phyloP scores from a whole-genome alignment of 331 rosid species.

The Cydonia oblonga region DNA sequence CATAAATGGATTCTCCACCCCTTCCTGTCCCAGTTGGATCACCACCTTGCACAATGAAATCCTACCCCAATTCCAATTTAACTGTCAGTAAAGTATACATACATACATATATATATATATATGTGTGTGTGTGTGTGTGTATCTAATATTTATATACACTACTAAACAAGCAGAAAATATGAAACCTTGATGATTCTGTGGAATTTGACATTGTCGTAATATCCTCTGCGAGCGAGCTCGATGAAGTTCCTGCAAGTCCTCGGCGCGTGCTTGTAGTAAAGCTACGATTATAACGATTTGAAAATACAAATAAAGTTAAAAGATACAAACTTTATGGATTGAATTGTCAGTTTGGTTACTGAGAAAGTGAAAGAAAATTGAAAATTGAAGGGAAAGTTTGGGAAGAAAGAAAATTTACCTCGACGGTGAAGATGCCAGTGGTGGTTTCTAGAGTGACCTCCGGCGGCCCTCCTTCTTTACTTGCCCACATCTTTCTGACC shows the following conservation, averaged over 20 bases:
- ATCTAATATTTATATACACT: no score
- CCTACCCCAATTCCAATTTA: slow-evolving; percentile 33
- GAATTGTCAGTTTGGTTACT: background rate
- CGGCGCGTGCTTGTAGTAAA: slow-evolving; percentile 88
- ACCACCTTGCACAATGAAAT: slow-evolving; percentile 97
- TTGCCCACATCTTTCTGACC: slow-evolving; percentile 64
- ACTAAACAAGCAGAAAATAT: background rate
- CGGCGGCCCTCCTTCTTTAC: slow-evolving; percentile 70
- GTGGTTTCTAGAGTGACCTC: slow-evolving; percentile 95
- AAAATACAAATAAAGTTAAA: background rate
- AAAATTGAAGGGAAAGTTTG: background rate
- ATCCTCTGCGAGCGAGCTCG: slow-evolving; percentile 88
- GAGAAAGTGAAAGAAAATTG: background rate
- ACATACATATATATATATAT: no score
- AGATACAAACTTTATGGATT: background rate
- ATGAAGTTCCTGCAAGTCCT: slow-evolving; percentile 94
- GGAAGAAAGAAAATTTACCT: slow-evolving; percentile 28
- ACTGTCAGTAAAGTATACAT: background rate
- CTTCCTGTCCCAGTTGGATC: slow-evolving; percentile 99
- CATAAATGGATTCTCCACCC: slow-evolving; percentile 96
- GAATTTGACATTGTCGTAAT: slow-evolving; percentile 83
- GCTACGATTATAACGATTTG: slow-evolving; percentile 20
- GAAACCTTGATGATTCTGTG: slow-evolving; percentile 93
- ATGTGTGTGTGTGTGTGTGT: no score
- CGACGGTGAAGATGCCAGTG: slow-evolving; percentile 82